These are phyloP conservation scores for Phalaenopsis aphrodite DNA, from an alignment of 106 monocot species.

Conservation along the genomic window DNA sequence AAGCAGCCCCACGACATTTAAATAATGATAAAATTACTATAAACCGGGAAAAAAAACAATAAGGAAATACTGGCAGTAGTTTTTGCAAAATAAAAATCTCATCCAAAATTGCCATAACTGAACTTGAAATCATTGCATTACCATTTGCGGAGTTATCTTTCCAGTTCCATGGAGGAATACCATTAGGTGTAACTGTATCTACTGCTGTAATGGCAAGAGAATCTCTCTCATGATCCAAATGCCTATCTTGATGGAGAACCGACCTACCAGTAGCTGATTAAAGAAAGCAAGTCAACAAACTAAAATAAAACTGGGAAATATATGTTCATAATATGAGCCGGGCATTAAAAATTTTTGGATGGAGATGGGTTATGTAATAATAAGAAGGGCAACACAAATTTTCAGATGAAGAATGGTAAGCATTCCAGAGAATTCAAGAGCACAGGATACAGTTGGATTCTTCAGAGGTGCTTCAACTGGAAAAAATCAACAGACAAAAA, in stretches of 20 bases:
- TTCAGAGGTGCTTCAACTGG: background rate
- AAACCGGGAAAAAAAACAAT: background rate
- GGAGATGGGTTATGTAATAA: background rate
- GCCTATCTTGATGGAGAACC: constrained; percentile 62
- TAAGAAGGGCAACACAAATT: background rate
- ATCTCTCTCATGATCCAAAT: constrained; percentile 69
- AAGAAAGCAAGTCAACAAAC: constrained; percentile 4
- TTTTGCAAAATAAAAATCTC: background rate
- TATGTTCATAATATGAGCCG: background rate
- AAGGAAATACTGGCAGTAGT: background rate
- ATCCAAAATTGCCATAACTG: background rate
- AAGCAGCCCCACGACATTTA: background rate
- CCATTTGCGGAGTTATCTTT: constrained; percentile 75
- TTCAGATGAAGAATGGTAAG: background rate
- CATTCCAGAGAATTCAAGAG: background rate
- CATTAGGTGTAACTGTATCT: constrained; percentile 58
- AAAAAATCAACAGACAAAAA: background rate
- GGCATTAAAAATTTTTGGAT: background rate
- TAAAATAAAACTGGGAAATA: background rate
- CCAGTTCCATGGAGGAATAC: constrained; percentile 95
- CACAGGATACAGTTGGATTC: background rate
- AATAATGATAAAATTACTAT: background rate
- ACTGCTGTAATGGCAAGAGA: constrained; percentile 84
- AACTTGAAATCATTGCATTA: constrained; percentile 16
- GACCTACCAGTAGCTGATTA: constrained; percentile 62